Conservation (phyloP, 257 asterid species). For the Nicotiana benthamiana region DNA sequence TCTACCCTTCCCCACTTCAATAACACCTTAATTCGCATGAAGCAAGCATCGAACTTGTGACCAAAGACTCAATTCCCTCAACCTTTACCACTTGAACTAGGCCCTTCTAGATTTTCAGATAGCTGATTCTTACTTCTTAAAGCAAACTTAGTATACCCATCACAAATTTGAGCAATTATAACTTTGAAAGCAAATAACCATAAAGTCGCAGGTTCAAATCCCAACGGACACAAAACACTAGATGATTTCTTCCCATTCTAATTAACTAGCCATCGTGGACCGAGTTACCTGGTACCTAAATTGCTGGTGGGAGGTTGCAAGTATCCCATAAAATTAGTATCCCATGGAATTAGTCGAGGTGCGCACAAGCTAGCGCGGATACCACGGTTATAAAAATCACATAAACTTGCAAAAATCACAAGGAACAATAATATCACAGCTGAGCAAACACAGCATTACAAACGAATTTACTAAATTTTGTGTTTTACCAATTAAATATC, state of each 20-base stretch:
- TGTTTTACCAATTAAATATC: not conserved
- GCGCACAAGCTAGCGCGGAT: too few relatives aligned
- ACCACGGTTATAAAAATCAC: too few relatives aligned
- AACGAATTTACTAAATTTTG: not conserved
- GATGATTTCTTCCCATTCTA: too few relatives aligned
- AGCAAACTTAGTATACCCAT: not conserved
- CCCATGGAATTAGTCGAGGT: too few relatives aligned
- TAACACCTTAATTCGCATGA: not conserved
- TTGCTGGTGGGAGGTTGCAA: too few relatives aligned
- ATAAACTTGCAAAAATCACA: not conserved
- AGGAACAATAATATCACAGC: not conserved
- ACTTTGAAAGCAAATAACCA: not conserved
- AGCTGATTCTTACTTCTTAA: not conserved
- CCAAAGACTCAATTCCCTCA: not conserved
- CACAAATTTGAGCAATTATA: not conserved
- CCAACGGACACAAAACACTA: too few relatives aligned
- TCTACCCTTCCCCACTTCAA: not conserved
- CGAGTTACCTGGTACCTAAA: too few relatives aligned
- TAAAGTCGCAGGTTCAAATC: too few relatives aligned
- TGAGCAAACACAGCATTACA: not conserved
- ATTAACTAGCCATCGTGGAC: too few relatives aligned
- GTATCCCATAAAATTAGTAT: too few relatives aligned
- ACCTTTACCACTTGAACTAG: not conserved
- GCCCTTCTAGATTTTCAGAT: not conserved
- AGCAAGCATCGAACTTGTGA: not conserved